Evolutionary conservation across 768 basidiomycete genomes (phyloP), one percentile per base, ranked within the genome.

Genomic region (Clavaria fumosa): DNA sequence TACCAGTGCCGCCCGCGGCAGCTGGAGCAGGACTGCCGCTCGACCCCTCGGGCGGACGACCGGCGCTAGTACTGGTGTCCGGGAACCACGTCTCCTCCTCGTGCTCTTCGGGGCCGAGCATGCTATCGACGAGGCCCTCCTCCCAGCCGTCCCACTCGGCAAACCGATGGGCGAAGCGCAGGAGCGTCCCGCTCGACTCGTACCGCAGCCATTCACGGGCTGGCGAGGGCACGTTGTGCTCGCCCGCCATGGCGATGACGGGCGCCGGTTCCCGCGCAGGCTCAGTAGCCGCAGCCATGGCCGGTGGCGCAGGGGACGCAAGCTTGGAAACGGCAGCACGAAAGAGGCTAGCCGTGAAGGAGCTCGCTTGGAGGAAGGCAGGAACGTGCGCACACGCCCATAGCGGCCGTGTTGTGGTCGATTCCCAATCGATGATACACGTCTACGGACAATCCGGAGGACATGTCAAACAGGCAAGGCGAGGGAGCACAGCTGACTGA

Each of bases 101-200:
- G 34, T 65, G 53, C 14, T 82, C 80, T 46, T 72, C 76, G 0
- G 74, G 68, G 1, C 81, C 82, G 14, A 88, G 62, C 22, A 85
- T 81, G 40, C 72, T 75, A 4, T 75, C 72, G 1, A 80, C 70
- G 12, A 89, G 62, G 0, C 82, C 83, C 51, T 88, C 84, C 50
- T 89, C 84, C 84, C 85, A 89, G 2, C 84, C 85, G 46, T 88
- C 84, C 84, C 84, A 88, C 51, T 89, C 84, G 23, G 67, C 71
- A 45, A 76, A 82, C 19, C 82, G 74, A 53, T 89, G 84, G 3
- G 78, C 81, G 57, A 77, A 66, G 32, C 85, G 72, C 35, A 84
- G 58, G 2, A 73, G 68, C 31, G 67, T 63, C 3, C 85, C 79
- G 11, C 67, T 50, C 3, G 67, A 58, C 52, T 88, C 83, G 46